A percentile compares a stretch with the other conserved stretches of the same genome.
Evolutionary conservation across 805 yeast species (phyloP).

Genomic region (Metschnikowia amazonensis): DNA sequence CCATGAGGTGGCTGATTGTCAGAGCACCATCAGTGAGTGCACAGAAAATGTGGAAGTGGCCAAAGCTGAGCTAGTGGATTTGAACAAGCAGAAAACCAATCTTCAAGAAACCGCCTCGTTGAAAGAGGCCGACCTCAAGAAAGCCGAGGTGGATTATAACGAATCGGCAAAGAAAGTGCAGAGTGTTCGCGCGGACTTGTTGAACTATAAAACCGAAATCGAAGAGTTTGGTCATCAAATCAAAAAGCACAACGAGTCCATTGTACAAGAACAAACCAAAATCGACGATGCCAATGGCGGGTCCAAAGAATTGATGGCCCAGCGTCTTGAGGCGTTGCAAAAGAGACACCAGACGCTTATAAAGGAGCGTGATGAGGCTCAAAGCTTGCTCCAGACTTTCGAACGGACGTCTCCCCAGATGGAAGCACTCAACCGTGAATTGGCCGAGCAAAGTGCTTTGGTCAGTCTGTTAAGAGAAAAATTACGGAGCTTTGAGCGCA

Average conservation of each 20-base stretch:
- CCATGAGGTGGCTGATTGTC: slow-evolving; percentile 16
- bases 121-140: slow-evolving; percentile 2
- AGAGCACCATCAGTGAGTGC: slow-evolving; percentile 20
- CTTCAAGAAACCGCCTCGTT: slow-evolving; percentile 1
- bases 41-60: not conserved
- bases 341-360: slow-evolving; percentile 9
- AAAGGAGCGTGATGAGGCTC: slow-evolving; percentile 10
- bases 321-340: slow-evolving; percentile 15
- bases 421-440: slow-evolving; percentile 11
- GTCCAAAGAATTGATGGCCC: slow-evolving; percentile 31
- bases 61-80: not conserved
- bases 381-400: slow-evolving; percentile 4
- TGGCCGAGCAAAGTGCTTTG: slow-evolving; percentile 7
- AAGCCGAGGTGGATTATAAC: slow-evolving; percentile 7
- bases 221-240: slow-evolving; percentile 13
- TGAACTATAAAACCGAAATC: slow-evolving; percentile 21
- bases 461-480: slow-evolving; percentile 7
- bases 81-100: not conserved
- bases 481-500: slow-evolving; percentile 10
- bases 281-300: slow-evolving; percentile 44
- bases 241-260: slow-evolving; percentile 18
- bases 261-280: slow-evolving; percentile 33
- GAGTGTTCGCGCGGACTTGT: slow-evolving; percentile 11
- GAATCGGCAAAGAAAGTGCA: slow-evolving; percentile 12
- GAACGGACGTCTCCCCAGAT: slow-evolving; percentile 10